A percentile compares a stretch with the other conserved stretches of the same genome.
Evolutionary conservation across 495 filamentous ascomycete species (phyloP).

Genomic region (Podospora bellae-mahoneyi): DNA sequence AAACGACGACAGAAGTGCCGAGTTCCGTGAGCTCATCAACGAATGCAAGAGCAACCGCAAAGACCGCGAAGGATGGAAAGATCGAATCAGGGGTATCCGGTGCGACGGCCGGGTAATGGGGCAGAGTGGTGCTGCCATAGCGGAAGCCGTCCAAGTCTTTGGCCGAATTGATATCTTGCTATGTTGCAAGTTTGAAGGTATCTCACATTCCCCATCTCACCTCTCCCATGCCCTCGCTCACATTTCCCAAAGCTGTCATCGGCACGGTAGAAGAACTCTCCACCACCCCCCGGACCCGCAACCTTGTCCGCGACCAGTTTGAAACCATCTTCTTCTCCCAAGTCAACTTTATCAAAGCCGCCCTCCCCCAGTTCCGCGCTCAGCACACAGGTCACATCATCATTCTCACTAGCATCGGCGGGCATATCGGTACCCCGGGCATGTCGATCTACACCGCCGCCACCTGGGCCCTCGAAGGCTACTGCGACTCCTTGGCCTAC

Average conservation of each 20-base stretch:
- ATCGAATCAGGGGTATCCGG: conserved; percentile 53
- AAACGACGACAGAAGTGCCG: conserved; percentile 53
- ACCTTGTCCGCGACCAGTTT: conserved; percentile 84
- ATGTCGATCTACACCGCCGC: conserved; percentile 87
- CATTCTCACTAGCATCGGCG: conserved; percentile 82
- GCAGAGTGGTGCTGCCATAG: conserved; percentile 74
- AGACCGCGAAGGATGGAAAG: conserved; percentile 55
- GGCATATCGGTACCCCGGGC: conserved; percentile 88
- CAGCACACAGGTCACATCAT: conserved; percentile 85
- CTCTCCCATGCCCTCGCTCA: neutral
- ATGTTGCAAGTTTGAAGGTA: conserved; percentile 73
- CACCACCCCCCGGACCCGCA: conserved; percentile 65
- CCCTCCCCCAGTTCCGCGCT: conserved; percentile 72
- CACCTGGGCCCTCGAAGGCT: conserved; percentile 96
- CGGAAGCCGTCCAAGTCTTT: conserved; percentile 78
- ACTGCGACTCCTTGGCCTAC: conserved; percentile 93
- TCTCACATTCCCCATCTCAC: conserved; percentile 38
- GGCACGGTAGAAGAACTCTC: conserved; percentile 90
- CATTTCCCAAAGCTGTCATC: conserved; percentile 59
- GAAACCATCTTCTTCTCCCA: conserved; percentile 92
- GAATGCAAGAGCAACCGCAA: conserved; percentile 56
- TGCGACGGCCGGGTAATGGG: conserved; percentile 57
- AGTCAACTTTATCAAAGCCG: conserved; percentile 91
- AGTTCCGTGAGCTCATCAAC: conserved; percentile 55
- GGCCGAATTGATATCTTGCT: conserved; percentile 85